These are phyloP conservation scores for Dothideomycetidae sp. DNA, from an alignment of 2,329 filamentous ascomycete species.

Conservation along the genomic window DNA sequence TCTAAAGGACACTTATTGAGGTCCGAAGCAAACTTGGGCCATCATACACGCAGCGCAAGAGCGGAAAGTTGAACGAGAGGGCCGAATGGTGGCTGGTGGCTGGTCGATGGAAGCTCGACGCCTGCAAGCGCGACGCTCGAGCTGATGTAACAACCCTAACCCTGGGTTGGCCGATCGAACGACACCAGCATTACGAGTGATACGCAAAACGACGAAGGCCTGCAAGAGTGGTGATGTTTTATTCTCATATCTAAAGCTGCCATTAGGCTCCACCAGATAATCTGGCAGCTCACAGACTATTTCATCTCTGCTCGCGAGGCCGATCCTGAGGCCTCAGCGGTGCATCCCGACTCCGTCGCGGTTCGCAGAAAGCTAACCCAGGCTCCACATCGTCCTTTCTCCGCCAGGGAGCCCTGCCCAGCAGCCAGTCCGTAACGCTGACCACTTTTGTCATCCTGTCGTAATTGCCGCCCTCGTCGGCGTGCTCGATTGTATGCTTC, in stretches of 20 bases:
- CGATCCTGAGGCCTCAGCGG: background rate
- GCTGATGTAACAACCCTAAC: too few relatives aligned
- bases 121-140: too few relatives aligned
- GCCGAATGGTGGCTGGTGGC: background rate
- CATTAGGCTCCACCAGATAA: too few relatives aligned
- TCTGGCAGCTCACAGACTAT: too few relatives aligned
- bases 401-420: slow-evolving; percentile 57
- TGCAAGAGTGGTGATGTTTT: too few relatives aligned
- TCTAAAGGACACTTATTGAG: too few relatives aligned
- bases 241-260: too few relatives aligned
- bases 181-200: too few relatives aligned
- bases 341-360: slow-evolving; percentile 2
- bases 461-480: slow-evolving; percentile 69
- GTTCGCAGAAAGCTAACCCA: slow-evolving; percentile 29
- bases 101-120: too few relatives aligned
- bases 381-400: slow-evolving; percentile 26
- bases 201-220: too few relatives aligned
- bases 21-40: background rate
- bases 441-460: slow-evolving; percentile 77
- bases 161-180: too few relatives aligned
- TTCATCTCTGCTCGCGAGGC: slow-evolving; percentile 1
- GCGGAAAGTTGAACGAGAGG: background rate
- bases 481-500: slow-evolving; percentile 87
- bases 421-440: slow-evolving; percentile 83
- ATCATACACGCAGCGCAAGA: background rate